Evolutionary conservation across 768 basidiomycete genomes (phyloP).

Genomic region (Boletus bicolor): DNA sequence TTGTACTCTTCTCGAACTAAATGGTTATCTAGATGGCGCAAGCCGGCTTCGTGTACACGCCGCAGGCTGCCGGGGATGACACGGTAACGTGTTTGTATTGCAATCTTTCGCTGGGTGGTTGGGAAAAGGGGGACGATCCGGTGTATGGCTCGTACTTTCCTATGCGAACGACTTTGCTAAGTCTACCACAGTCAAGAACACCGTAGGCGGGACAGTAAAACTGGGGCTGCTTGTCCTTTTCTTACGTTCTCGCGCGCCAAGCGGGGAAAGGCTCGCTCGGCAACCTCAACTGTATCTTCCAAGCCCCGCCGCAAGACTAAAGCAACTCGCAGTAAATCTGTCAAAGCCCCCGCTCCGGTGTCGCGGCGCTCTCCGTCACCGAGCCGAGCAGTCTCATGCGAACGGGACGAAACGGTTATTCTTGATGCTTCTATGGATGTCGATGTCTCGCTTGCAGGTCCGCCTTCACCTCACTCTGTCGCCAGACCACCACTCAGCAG

Average conservation of each 20-base stretch:
- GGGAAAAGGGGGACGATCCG: slow-evolving; percentile 87
- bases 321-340: slow-evolving; percentile 20
- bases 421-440: background rate
- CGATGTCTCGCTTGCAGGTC: background rate
- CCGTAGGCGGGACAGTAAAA: slow-evolving; percentile 57
- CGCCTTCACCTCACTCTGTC: background rate
- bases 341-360: slow-evolving; percentile 14
- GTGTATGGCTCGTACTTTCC: slow-evolving; percentile 48
- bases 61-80: slow-evolving; percentile 68
- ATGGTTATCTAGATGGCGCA: slow-evolving; percentile 59
- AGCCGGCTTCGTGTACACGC: slow-evolving; percentile 84
- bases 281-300: slow-evolving; percentile 19
- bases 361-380: slow-evolving; percentile 17
- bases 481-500: background rate
- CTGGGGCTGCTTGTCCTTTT: slow-evolving; percentile 42
- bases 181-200: slow-evolving; percentile 61
- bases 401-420: background rate
- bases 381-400: background rate
- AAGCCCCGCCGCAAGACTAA: slow-evolving; percentile 25
- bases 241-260: slow-evolving; percentile 28
- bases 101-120: slow-evolving; percentile 72
- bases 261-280: slow-evolving; percentile 20
- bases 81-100: slow-evolving; percentile 86
- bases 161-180: slow-evolving; percentile 2
- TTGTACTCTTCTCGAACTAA: background rate